Evolutionary conservation across 306 rosid genomes (phyloP).

Genomic region (Alnus rubra): DNA sequence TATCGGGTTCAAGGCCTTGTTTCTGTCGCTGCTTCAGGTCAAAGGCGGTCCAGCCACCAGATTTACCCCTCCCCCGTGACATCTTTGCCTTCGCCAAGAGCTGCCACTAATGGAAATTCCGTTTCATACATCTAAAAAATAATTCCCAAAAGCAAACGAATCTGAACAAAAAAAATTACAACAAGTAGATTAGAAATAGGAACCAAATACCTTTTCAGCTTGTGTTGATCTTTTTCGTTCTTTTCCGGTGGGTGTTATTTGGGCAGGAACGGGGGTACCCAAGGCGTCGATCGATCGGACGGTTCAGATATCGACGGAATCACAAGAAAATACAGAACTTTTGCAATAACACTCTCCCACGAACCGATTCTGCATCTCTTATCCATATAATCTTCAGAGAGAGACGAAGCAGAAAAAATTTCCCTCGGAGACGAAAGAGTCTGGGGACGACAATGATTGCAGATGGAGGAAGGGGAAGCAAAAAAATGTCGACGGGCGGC

Average conservation of each 20-base stretch:
- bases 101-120: slow-evolving; percentile 27
- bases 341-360: slow-evolving; percentile 20
- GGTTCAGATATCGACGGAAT: slow-evolving; percentile 33
- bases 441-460: too few relatives aligned
- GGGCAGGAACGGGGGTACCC: slow-evolving; percentile 34
- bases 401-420: background rate
- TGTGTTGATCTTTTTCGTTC: background rate
- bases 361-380: slow-evolving; percentile 35
- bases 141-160: background rate
- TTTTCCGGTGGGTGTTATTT: slow-evolving; percentile 12
- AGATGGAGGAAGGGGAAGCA: too few relatives aligned
- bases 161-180: background rate
- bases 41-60: slow-evolving; percentile 79
- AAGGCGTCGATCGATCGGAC: slow-evolving; percentile 37
- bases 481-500: background rate
- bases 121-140: background rate
- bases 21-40: slow-evolving; percentile 58
- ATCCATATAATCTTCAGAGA: slow-evolving; percentile 45
- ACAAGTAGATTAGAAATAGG: background rate
- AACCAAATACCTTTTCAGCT: background rate
- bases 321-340: slow-evolving; percentile 19
- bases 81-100: slow-evolving; percentile 35
- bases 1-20: slow-evolving; percentile 38
- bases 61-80: slow-evolving; percentile 55
- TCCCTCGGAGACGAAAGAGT: background rate